Evolutionary conservation across 495 filamentous ascomycete species (phyloP), one percentile per base, ranked within the genome.

Genomic region (Aspergillus sclerotioniger): DNA sequence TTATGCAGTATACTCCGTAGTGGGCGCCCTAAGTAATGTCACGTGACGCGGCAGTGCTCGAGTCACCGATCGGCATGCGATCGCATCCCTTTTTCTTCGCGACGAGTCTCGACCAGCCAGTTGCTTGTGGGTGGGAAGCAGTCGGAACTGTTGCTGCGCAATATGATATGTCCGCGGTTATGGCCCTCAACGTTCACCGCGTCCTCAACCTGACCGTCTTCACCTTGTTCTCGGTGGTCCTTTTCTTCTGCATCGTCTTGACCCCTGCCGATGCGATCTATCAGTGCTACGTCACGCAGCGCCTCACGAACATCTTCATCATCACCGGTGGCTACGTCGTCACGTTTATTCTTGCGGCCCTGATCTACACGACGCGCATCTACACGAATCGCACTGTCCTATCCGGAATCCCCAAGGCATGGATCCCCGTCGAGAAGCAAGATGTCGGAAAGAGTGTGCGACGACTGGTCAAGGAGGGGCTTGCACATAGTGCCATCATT

Each of bases 291-390:
- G 63, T 73, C 41, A 81, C 78, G 31, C 63, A 73, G 41, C 84
- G 89, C 54, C 74, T 89, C 61, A 88, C 86, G 73, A 91, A 95
- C 71, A 83, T 96, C 62, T 90, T 96, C 75, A 83, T 94, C 69
- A 83, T 96, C 69, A 86, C 83, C 16, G 87, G 90, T 46, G 82
- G 81, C 62, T 93, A 95, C 67, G 66, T 95, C 47, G 74, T 92
- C 21, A 92, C 91, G 44, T 81, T 88, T 37, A 44, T 90, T 20
- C 65, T 93, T 51, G 80, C 89, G 25, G 67, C 84, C 37, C 83
- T 96, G 43, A 84, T 98, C 60, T 98, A 97, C 61, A 82, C 87
- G 32, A 84, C 85, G 25, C 80, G 95, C n/a, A 82, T 98, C n/a
- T 97, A 91, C 71, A 89, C 91, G 25, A 92, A 88, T 64, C 84